Evolutionary conservation across 1,139 yeast genomes (phyloP), one percentile per base, ranked within the genome.

Genomic region (Hansenula sp.): DNA sequence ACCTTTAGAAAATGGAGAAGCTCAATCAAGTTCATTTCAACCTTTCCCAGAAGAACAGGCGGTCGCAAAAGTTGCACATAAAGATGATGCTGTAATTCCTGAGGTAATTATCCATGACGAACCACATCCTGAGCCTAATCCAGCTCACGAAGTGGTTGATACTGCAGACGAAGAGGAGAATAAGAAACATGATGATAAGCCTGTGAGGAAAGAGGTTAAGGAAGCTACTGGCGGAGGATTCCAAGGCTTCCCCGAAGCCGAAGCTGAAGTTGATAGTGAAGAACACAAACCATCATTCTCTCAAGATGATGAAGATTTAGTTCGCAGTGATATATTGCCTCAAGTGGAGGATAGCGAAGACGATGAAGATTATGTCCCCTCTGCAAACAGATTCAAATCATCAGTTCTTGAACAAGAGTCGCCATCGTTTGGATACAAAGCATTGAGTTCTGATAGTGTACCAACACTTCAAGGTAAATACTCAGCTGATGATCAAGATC

Each of bases 21-120:
- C 33, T 10, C 16, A 21, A 19, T 33, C 43, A 7, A 36, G 47
- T n/a, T 34, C 51, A 12, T 51, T 48, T 30, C 47, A 42, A 16
- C 60, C 67, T 1, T 41, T 51, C 17, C 62, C 64, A 5, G 60
- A 60, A 5, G 46, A 50, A 25, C 5, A 27, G 5, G n/a, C 24
- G 11, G 2, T 35, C 2, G 11, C 10, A n/a, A 16, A 16, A 16
- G 21, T 25, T 4, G 21, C 25, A 15, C 38, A 51, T 13, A 49
- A 42, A 19, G 47, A 45, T 19, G 54, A 47, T 6, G 51, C 52
- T 25, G 45, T 44, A 11, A 50, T 44, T 1, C 44, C 46, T 31
- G 43, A 55, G 31, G 51, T 46, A n/a, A 42, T 5, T 25, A 15
- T 6, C n/a, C n/a, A 18, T 5, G 38, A 25, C 5, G 31, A 35